Conservation (phyloP, 2,329 filamentous ascomycete genomes). For the Cladorrhinum sp. region DNA sequence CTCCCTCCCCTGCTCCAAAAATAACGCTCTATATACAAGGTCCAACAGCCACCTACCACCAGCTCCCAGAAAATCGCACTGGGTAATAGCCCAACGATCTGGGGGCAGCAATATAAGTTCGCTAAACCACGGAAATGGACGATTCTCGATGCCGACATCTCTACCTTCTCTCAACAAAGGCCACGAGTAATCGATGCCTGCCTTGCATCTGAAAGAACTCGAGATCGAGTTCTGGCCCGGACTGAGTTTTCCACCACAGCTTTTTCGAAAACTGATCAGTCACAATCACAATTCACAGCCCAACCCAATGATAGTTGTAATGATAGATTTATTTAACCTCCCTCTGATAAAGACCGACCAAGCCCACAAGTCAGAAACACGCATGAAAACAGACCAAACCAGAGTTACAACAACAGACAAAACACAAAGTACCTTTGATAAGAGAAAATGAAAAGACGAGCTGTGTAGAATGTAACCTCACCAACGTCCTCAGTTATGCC, state of each 20-base stretch:
- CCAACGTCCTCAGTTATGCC: conserved; percentile 26
- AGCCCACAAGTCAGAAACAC: not conserved
- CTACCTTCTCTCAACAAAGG: no score
- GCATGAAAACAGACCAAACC: not conserved
- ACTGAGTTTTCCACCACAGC: no score
- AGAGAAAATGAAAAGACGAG: conserved; percentile 18
- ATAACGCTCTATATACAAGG: not conserved
- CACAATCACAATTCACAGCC: not conserved
- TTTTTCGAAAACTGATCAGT: no score
- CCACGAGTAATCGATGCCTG: no score
- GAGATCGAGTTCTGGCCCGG: not conserved
- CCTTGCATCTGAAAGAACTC: not conserved
- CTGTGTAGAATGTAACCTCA: conserved; percentile 14
- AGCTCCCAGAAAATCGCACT: not conserved
- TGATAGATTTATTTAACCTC: not conserved
- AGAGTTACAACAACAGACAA: conserved; percentile 9
- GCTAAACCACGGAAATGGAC: no score
- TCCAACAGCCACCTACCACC: not conserved
- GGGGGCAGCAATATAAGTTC: no score
- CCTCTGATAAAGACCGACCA: not conserved
- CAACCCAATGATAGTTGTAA: not conserved
- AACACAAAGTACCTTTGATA: conserved; percentile 14
- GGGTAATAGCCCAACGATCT: not conserved
- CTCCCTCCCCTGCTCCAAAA: no score
- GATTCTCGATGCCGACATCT: no score